Evolutionary conservation across 2,329 filamentous ascomycete genomes (phyloP), one percentile per base, ranked within the genome.

Genomic region (Penicillium verrucosum): DNA sequence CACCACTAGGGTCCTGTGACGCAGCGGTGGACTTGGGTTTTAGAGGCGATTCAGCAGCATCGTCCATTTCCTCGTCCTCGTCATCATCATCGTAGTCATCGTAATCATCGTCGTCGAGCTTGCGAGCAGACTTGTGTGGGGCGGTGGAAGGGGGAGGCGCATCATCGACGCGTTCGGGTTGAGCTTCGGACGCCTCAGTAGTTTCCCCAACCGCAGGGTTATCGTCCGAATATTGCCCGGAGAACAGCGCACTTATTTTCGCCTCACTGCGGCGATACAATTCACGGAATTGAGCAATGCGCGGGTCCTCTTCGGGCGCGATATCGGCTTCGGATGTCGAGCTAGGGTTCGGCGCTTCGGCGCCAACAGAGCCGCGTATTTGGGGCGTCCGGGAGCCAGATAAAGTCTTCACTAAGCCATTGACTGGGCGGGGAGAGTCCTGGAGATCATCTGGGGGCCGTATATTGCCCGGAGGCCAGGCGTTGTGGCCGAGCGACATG

Each of bases 41-140:
- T 30, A 80, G 70, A 64, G 80, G 80, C n/a, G 79, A 83, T 68
- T 74, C 70, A 44, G 64, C 59, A 27, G 65, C 60, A 68, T 77
- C 60, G 74, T 78, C 51, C 78, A 81, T 81, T 32, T 83, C 83
- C 9, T 84, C 82, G 29, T 86, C 85, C 32, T 81, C 79, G 27
- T 84, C 78, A 1, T 85, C 82, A 18, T 87, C 85, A 18, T 87
- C 85, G 43, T 85, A 87, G 16, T 88, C 87, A 8, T 88, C 85
- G 1, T 90, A 88, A 10, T 88, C 84, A 16, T 90, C 89, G 41
- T 93, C 89, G 56, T 96, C 92, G 67, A 81, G 89, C 77, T 94
- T 96, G 56, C 82, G 77, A 37, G 86, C 84, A 51, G 85, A 83
- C 68, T 88, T 88, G 79, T 75, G 69, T 14, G 74, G 64, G 36